These are phyloP conservation scores for Ganoderma meredithae DNA, from an alignment of 1,284 basidiomycete species.

Conservation along the genomic window DNA sequence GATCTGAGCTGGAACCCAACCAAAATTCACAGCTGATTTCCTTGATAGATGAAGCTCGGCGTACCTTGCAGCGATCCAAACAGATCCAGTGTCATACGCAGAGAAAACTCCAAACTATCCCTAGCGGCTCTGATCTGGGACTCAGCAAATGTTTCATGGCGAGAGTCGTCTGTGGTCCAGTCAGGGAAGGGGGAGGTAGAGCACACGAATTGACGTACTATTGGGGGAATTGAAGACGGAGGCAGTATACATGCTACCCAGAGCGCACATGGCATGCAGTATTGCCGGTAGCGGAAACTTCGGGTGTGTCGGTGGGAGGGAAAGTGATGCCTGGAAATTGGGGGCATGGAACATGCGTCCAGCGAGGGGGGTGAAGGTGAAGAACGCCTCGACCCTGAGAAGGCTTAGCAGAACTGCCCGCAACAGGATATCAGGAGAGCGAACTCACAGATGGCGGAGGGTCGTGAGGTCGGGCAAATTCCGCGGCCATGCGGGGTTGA, in stretches of 20 bases:
- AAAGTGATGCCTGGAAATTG: slow-evolving; percentile 70
- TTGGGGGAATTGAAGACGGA: slow-evolving; percentile 61
- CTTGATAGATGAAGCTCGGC: slow-evolving; percentile 6
- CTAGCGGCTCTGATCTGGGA: slow-evolving; percentile 67
- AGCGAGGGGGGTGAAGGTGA: slow-evolving; percentile 75
- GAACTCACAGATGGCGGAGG: slow-evolving; percentile 67
- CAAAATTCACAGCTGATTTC: background rate
- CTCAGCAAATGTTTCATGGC: slow-evolving; percentile 64
- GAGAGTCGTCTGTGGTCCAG: background rate
- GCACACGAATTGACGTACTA: slow-evolving; percentile 1
- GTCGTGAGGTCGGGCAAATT: slow-evolving; percentile 66
- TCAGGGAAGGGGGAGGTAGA: background rate
- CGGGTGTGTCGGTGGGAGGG: slow-evolving; percentile 69
- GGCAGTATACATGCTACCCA: slow-evolving; percentile 72
- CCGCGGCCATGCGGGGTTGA: slow-evolving; percentile 69
- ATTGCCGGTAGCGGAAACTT: slow-evolving; percentile 72
- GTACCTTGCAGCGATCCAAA: slow-evolving; percentile 72
- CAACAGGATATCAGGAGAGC: background rate
- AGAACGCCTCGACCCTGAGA: slow-evolving; percentile 73
- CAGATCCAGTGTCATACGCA: slow-evolving; percentile 59
- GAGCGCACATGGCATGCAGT: slow-evolving; percentile 80
- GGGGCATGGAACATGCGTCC: slow-evolving; percentile 67
- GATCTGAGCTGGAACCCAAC: slow-evolving; percentile 54
- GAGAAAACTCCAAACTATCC: slow-evolving; percentile 55
- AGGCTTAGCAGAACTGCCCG: background rate